Evolutionary conservation across 2,329 filamentous ascomycete genomes (phyloP).

Genomic region (Phialocephala sp.): DNA sequence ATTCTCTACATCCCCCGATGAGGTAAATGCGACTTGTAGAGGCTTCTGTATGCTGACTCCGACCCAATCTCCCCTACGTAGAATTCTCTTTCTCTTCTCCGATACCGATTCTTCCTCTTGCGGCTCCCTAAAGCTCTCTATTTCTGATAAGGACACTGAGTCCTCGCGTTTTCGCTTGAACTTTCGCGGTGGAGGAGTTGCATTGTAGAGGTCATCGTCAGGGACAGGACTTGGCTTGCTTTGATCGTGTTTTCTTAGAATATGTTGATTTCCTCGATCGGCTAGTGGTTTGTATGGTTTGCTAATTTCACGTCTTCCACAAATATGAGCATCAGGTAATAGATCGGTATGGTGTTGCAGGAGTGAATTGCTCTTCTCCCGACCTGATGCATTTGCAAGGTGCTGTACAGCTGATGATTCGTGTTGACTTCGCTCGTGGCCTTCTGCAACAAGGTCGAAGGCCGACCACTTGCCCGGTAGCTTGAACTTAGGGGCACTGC

Average conservation of each 20-base stretch:
- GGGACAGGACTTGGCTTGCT: conserved; percentile 18
- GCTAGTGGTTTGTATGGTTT: neutral
- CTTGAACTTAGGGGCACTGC: conserved; percentile 39
- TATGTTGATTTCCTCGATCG: neutral
- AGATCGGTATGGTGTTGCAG: neutral
- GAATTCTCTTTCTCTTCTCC: conserved; percentile 38
- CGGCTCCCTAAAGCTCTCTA: conserved; percentile 12
- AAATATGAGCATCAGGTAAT: neutral
- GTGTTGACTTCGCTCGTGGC: conserved; percentile 14
- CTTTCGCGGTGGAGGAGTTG: conserved; percentile 32
- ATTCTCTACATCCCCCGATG: conserved; percentile 31
- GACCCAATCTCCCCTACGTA: conserved; percentile 41
- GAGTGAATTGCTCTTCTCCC: conserved; percentile 4
- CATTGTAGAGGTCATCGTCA: conserved; percentile 36
- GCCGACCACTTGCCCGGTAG: conserved; percentile 39
- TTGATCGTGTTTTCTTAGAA: neutral
- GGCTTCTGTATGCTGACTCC: conserved; percentile 38
- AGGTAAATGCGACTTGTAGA: conserved; percentile 31
- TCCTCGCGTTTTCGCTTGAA: conserved; percentile 25
- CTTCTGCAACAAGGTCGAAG: conserved; percentile 26
- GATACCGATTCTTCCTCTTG: conserved; percentile 28
- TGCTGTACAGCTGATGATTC: neutral
- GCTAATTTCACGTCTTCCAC: neutral
- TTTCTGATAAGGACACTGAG: conserved; percentile 10
- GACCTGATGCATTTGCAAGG: neutral